Conservation (phyloP, 2,329 filamentous ascomycete species). For the Aureobasidium sp. region DNA sequence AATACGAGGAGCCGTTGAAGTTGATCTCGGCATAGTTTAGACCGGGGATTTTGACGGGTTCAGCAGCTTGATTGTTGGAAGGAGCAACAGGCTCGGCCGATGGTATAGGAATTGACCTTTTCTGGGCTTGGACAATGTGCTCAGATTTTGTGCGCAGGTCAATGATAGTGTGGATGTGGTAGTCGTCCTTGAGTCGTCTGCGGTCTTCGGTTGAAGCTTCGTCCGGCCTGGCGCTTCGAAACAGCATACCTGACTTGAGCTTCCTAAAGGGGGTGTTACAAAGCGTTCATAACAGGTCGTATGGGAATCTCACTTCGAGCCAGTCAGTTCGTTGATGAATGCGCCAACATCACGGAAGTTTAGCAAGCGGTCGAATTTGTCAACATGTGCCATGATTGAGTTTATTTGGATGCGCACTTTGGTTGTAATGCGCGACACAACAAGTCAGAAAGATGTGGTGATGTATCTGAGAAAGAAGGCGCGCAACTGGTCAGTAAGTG, state of each 20-base stretch:
- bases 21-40: conserved; percentile 60
- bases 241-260: conserved; percentile 36
- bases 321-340: conserved; percentile 55
- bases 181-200: conserved; percentile 49
- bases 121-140: conserved; percentile 60
- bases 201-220: conserved; percentile 63
- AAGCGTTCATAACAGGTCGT: not conserved
- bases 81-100: conserved; percentile 38
- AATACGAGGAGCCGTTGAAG: conserved; percentile 66
- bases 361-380: conserved; percentile 51
- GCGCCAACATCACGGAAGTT: conserved; percentile 73
- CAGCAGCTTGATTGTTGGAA: conserved; percentile 45
- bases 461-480: not conserved
- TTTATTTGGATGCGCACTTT: not conserved
- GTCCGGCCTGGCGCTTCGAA: conserved; percentile 64
- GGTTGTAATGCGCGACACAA: not conserved
- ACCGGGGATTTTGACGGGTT: conserved; percentile 56
- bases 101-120: conserved; percentile 45
- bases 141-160: conserved; percentile 76
- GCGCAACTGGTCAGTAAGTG: no score
- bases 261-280: conserved; percentile 26
- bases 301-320: conserved; percentile 42
- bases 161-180: conserved; percentile 64
- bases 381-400: conserved; percentile 2
- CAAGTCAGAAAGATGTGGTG: not conserved